Percentiles rank a stretch among this genome's conserved stretches.
Conservation (phyloP, 108 stramenopile genomes). For the Thalassiosira profunda region DNA sequence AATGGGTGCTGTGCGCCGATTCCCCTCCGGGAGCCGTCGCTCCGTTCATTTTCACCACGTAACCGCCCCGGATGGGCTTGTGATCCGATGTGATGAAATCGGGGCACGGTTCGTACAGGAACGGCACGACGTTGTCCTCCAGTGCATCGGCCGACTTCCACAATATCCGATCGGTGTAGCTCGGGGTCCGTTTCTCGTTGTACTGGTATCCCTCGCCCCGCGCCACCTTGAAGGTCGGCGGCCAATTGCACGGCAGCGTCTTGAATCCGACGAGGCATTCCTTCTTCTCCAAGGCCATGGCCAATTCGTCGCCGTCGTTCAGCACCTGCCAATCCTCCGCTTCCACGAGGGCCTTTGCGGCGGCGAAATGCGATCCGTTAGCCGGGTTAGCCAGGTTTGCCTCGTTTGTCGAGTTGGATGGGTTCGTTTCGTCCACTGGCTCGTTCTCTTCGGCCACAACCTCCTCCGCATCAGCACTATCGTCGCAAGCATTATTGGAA, state of each 20-base stretch:
- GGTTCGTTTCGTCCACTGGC: not conserved
- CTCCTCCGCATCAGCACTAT: not conserved
- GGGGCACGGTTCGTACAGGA: conserved; percentile 63
- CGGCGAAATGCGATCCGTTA: conserved; percentile 45
- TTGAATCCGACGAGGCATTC: conserved; percentile 53
- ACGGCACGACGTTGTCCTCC: conserved; percentile 44
- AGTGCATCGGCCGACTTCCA: conserved; percentile 68
- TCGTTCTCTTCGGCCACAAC: not conserved
- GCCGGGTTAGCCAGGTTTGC: conserved; percentile 6
- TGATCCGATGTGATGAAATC: conserved; percentile 83
- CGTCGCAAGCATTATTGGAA: too few species aligned
- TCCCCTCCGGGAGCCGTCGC: not conserved
- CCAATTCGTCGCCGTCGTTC: conserved; percentile 50
- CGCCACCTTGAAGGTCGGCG: conserved; percentile 69
- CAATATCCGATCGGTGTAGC: conserved; percentile 78
- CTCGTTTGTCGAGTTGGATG: not conserved
- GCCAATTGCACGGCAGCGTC: conserved; percentile 59
- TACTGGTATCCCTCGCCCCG: conserved; percentile 55
- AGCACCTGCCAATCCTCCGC: conserved; percentile 42
- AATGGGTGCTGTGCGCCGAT: not conserved
- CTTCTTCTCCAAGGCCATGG: conserved; percentile 36
- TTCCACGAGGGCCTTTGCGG: conserved; percentile 34
- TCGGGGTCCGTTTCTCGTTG: conserved; percentile 67
- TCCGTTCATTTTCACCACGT: conserved; percentile 55
- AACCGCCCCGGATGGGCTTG: conserved; percentile 84